Base-by-base conservation (phyloP, 2,329 filamentous ascomycete genomes). In the Phyllosticta paracitricarpa region DNA sequence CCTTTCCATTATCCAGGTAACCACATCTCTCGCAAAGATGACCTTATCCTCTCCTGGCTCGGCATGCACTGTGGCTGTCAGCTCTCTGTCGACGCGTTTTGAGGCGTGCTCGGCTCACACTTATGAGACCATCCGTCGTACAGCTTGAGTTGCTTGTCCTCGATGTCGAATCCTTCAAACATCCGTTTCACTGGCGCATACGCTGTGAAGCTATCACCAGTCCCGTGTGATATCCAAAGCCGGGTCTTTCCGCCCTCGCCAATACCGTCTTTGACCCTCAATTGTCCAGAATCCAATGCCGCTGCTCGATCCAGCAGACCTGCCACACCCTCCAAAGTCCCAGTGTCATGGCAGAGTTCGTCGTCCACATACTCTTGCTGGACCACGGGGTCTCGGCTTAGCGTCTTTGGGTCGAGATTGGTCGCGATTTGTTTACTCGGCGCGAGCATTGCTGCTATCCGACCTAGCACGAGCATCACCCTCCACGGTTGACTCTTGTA, bases 121-220 rank as follows among this genome's bases (percentile, higher is more conserved):
- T 89, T 87, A 75, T 97, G 92, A 72, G 84, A 91, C 71, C 82
- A 89, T 9, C 89, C 91, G 30, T 89, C 84, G 71, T 94, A 96
- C 22, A 79, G 75, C 77, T 84, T 88, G 70, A 90, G 86, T 64
- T 81, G 82, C 69, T 85, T 88, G 72, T 95, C 90, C 66, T 81
- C 76, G 6, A 88, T 77, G 57, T 76, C 73, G 26, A 81, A 76
- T 65, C 74, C 68, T 24, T 86, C 82, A 63, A 85, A 83, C 73
- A 88, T 89, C 62, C 76, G 79, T 75, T 84, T 83, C 61, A 83
- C 85, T 1, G 83, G 84, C 8, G 82, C 76, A 66, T 84, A 89
- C 72, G 83, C 85, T 54, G 87, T 88, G 30, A 87, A 82, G 68
- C 79, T 79, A 72, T 97, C 92, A 3, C 71, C 79, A n/a, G 85